A percentile compares a stretch with the other conserved stretches of the same genome.
These are phyloP conservation scores for Parastagonospora avenae DNA, from an alignment of 2,329 filamentous ascomycete genomes.

Conservation along the genomic window DNA sequence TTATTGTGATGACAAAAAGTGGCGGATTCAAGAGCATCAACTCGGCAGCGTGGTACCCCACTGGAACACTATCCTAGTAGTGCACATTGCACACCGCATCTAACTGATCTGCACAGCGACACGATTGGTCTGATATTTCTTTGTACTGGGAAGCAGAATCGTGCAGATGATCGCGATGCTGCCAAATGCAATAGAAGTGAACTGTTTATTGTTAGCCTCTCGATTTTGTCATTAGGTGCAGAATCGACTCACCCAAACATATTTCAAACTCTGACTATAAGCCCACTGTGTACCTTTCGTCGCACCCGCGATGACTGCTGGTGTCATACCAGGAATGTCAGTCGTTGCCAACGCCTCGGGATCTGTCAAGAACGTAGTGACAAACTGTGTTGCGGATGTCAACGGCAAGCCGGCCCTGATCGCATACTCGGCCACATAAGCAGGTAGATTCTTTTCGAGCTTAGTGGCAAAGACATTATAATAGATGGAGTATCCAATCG, in stretches of 20 bases:
- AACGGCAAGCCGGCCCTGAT: constrained; percentile 48
- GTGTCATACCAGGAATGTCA: constrained; percentile 32
- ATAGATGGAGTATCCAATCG: constrained; percentile 45
- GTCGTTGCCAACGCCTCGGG: constrained; percentile 22
- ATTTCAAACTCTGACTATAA: constrained; percentile 37
- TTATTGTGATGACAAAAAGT: no score
- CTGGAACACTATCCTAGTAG: no score
- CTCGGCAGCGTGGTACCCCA: no score
- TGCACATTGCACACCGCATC: not conserved
- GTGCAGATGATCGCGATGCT: constrained; percentile 36
- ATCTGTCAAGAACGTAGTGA: constrained; percentile 37
- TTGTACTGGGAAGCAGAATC: constrained; percentile 36
- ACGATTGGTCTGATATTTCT: constrained; percentile 41
- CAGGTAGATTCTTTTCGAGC: constrained; percentile 28
- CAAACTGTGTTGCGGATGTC: constrained; percentile 42
- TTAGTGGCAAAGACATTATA: constrained; percentile 44
- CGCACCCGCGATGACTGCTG: constrained; percentile 30
- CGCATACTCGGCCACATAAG: constrained; percentile 33
- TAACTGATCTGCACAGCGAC: constrained; percentile 35
- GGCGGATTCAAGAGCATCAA: no score
- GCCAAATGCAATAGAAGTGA: constrained; percentile 39
- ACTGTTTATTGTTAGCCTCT: not conserved
- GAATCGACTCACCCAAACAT: constrained; percentile 28
- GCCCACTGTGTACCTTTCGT: constrained; percentile 37
- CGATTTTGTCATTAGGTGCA: not conserved